Evolutionary conservation across 768 basidiomycete genomes (phyloP).

Genomic region (Collybiopsis confluens): DNA sequence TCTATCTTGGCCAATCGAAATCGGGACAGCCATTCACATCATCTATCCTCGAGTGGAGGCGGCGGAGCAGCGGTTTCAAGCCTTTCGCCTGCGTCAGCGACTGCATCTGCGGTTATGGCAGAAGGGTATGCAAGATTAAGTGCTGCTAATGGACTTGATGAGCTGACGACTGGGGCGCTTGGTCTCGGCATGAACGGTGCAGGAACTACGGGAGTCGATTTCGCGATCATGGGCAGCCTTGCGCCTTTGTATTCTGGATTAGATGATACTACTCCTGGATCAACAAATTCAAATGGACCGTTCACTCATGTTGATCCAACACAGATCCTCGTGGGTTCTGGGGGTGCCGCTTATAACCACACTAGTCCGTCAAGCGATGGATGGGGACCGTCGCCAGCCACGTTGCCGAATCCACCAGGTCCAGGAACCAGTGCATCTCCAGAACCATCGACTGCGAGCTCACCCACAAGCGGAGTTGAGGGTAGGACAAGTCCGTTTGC

Average conservation of each 20-base stretch:
- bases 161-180: conserved; percentile 20
- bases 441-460: conserved; percentile 72
- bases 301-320: conserved; percentile 89
- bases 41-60: conserved; percentile 5
- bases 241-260: conserved; percentile 54
- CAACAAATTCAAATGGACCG: conserved; percentile 32
- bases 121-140: conserved; percentile 69
- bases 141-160: conserved; percentile 54
- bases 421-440: conserved; percentile 74
- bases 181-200: not conserved
- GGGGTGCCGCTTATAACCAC: conserved; percentile 39
- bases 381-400: conserved; percentile 39
- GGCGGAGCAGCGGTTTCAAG: conserved; percentile 25
- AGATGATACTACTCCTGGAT: conserved; percentile 24
- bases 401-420: conserved; percentile 11
- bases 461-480: conserved; percentile 61
- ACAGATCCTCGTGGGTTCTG: conserved; percentile 62
- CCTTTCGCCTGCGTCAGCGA: conserved; percentile 60
- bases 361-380: conserved; percentile 80
- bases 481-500: conserved; percentile 28
- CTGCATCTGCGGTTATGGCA: conserved; percentile 65
- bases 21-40: conserved; percentile 17
- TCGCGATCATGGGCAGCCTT: conserved; percentile 49
- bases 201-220: conserved; percentile 39
- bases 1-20: not conserved